A percentile compares a stretch with the other conserved stretches of the same genome.
Conservation (phyloP, 2,329 filamentous ascomycete species). For the Acarospora socialis region DNA sequence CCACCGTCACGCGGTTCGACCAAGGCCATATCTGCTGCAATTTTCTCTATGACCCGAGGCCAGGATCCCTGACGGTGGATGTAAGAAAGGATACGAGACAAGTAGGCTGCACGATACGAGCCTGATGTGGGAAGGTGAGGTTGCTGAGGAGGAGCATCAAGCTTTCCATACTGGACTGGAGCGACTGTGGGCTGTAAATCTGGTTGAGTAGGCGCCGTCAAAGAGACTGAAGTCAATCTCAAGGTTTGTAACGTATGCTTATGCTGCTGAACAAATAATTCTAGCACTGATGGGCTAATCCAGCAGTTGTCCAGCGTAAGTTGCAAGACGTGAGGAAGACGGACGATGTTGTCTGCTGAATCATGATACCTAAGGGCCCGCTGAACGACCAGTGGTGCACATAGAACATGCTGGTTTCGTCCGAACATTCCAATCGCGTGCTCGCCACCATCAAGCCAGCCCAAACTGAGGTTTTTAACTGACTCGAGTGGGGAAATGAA, state of each 20-base stretch:
- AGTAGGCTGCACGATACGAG: conserved; percentile 4
- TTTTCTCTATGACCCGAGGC: conserved; percentile 34
- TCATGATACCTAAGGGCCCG: not conserved
- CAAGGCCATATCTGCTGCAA: conserved; percentile 29
- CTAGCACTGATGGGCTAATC: conserved; percentile 45
- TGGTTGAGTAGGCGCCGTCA: conserved; percentile 34
- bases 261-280: conserved; percentile 38
- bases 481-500: conserved; percentile 35
- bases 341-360: conserved; percentile 25
- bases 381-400: conserved; percentile 33
- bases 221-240: conserved; percentile 49
- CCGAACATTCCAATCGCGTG: conserved; percentile 46
- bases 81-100: conserved; percentile 19
- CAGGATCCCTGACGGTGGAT: conserved; percentile 33
- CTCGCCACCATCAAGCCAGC: conserved; percentile 56
- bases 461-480: conserved; percentile 47
- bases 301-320: conserved; percentile 56
- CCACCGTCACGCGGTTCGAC: conserved; percentile 7
- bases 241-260: conserved; percentile 36
- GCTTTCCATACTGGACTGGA: conserved; percentile 6
- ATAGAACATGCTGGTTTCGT: conserved; percentile 48
- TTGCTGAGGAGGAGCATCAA: too few species aligned
- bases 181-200: conserved; percentile 16
- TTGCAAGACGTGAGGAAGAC: conserved; percentile 42
- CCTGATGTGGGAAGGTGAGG: conserved; percentile 7